Percentiles rank a stretch among this genome's conserved stretches.
These are phyloP conservation scores for Begonia loranthoides DNA, from an alignment of 306 rosid species.

Conservation along the genomic window DNA sequence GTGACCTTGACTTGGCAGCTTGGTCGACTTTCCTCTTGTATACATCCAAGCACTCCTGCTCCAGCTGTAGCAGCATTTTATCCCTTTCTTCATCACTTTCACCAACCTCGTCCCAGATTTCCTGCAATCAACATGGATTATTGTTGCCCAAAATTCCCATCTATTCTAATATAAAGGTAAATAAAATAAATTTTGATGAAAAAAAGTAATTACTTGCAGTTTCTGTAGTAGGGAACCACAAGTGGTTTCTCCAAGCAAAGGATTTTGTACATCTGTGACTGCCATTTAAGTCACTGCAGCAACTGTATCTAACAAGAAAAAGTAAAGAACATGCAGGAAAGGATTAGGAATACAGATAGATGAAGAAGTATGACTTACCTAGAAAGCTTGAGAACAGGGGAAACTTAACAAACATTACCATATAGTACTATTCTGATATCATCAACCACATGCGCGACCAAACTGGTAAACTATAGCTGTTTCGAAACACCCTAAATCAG, in stretches of 20 bases:
- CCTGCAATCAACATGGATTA: not conserved
- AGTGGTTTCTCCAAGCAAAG: constrained; percentile 36
- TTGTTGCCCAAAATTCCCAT: too few species aligned
- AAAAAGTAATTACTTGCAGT: constrained; percentile 31
- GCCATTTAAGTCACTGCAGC: constrained; percentile 27
- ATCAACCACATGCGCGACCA: too few species aligned
- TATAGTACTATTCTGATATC: too few species aligned
- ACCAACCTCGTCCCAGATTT: constrained; percentile 71
- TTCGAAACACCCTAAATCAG: too few species aligned
- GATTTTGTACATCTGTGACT: constrained; percentile 40
- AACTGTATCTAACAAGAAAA: not conserved
- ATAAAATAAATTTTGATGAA: not conserved
- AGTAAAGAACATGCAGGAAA: too few species aligned
- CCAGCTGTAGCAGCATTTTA: constrained; percentile 87
- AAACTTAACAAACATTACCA: too few species aligned
- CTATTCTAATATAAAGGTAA: too few species aligned
- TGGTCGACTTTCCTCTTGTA: constrained; percentile 86
- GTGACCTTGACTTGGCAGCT: constrained; percentile 81
- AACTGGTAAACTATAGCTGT: too few species aligned
- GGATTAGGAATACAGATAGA: too few species aligned
- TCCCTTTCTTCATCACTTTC: constrained; percentile 80
- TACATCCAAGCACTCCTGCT: constrained; percentile 82
- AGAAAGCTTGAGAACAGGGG: too few species aligned
- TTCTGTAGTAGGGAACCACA: constrained; percentile 54
- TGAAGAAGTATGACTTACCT: too few species aligned